Conservation (phyloP, 306 rosid species). For the Quercus gilva region DNA sequence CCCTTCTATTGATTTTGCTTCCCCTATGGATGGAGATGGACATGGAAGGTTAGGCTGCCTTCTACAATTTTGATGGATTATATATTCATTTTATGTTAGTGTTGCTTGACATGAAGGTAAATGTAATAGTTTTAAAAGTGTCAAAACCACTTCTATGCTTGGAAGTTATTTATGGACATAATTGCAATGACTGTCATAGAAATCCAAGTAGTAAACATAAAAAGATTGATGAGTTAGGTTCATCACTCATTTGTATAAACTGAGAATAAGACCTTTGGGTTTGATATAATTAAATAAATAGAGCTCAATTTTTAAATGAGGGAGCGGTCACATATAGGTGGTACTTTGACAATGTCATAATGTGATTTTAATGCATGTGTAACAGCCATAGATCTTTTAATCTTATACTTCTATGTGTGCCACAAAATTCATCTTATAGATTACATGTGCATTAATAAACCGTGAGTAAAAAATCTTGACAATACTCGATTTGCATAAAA, state of each 20-base stretch:
- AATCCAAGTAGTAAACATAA: constrained; percentile 4
- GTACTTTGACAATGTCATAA: neutral
- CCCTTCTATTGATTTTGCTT: constrained; percentile 86
- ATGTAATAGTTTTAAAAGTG: neutral
- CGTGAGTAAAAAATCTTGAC: neutral
- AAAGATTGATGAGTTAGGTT: neutral
- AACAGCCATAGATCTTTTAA: neutral
- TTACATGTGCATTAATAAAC: neutral
- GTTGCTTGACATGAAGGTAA: neutral
- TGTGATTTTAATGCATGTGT: neutral
- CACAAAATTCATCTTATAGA: neutral
- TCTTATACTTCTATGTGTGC: neutral
- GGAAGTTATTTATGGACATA: neutral
- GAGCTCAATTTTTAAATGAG: neutral
- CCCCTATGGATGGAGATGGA: constrained; percentile 98
- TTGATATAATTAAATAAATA: neutral
- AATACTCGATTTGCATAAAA: neutral
- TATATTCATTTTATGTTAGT: neutral
- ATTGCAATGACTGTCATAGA: constrained; percentile 1
- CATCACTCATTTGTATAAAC: neutral
- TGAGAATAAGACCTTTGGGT: neutral
- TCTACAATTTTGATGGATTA: constrained; percentile 3
- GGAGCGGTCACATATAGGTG: neutral
- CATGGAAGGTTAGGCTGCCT: constrained; percentile 84
- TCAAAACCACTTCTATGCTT: neutral